A percentile compares a stretch with the other conserved stretches of the same genome.
These are phyloP conservation scores for Carex scoparia DNA, from an alignment of 176 grass and related monocot genomes.

Conservation along the genomic window DNA sequence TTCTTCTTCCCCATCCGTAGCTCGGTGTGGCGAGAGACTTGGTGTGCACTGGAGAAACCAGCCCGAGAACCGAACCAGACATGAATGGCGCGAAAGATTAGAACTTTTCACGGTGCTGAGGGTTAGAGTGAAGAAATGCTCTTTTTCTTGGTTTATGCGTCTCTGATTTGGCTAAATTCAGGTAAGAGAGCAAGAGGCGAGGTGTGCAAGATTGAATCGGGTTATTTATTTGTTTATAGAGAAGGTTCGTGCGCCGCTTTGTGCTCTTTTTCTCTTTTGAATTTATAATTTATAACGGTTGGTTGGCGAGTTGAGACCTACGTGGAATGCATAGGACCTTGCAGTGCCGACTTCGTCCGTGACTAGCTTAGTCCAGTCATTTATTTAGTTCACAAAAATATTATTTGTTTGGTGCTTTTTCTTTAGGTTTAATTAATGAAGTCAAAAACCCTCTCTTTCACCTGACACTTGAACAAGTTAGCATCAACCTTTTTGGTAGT, in stretches of 20 bases:
- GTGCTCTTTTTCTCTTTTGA: background rate
- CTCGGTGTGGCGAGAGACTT: background rate
- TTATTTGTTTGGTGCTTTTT: background rate
- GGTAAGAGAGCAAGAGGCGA: background rate
- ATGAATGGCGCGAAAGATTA: slow-evolving; percentile 20
- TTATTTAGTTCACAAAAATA: too few species aligned
- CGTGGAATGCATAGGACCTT: slow-evolving; percentile 11
- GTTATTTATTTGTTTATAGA: too few species aligned
- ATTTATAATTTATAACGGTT: background rate
- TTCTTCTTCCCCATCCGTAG: slow-evolving; percentile 14
- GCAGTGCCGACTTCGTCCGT: background rate
- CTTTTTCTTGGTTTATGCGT: background rate
- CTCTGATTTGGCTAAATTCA: background rate
- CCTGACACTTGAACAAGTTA: background rate
- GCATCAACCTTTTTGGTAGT: background rate
- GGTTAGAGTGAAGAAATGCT: background rate
- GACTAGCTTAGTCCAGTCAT: too few species aligned
- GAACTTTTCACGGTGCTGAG: background rate
- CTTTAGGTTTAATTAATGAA: slow-evolving; percentile 12
- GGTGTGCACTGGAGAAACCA: slow-evolving; percentile 15
- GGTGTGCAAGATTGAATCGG: background rate
- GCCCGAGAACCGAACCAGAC: slow-evolving; percentile 15
- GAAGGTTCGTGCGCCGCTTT: background rate
- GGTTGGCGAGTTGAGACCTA: background rate
- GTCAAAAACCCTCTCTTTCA: background rate